These are phyloP conservation scores for Fraxinus dipetala DNA, from an alignment of 305 asterid genomes.

Conservation along the genomic window DNA sequence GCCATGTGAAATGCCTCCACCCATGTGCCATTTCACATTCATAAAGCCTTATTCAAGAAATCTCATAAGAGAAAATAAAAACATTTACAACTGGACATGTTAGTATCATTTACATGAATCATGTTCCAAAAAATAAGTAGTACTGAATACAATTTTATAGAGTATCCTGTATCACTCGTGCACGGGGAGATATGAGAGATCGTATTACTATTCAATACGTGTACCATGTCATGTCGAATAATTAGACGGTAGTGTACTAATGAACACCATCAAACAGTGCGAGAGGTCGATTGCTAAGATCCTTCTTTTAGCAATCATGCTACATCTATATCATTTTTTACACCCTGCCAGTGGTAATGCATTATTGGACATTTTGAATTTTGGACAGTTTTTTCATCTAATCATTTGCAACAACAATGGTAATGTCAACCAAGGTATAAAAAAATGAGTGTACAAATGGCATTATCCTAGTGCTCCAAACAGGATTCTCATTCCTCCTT, in stretches of 20 bases:
- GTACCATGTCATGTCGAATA: not conserved
- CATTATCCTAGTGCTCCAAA: not conserved
- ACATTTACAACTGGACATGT: not conserved
- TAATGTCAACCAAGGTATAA: too few species aligned
- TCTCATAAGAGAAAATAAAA: not conserved
- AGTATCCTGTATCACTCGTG: not conserved
- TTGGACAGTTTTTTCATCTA: not conserved
- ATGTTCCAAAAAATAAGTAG: not conserved
- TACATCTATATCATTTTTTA: too few species aligned
- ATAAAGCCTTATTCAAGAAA: not conserved
- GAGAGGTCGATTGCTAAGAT: not conserved
- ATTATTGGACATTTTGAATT: not conserved
- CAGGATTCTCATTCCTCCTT: not conserved
- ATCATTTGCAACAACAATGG: not conserved
- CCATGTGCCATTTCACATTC: slow-evolving; percentile 38
- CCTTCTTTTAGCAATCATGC: not conserved
- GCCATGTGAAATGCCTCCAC: slow-evolving; percentile 35
- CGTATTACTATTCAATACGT: not conserved
- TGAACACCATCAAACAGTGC: not conserved
- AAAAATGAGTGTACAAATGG: too few species aligned
- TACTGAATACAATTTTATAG: not conserved
- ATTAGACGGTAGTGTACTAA: not conserved
- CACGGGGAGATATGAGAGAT: not conserved
- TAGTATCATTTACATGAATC: not conserved
- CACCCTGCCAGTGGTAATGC: not conserved